Base-by-base conservation (phyloP, 805 yeast species). In the Huiozyma sinensis region DNA sequence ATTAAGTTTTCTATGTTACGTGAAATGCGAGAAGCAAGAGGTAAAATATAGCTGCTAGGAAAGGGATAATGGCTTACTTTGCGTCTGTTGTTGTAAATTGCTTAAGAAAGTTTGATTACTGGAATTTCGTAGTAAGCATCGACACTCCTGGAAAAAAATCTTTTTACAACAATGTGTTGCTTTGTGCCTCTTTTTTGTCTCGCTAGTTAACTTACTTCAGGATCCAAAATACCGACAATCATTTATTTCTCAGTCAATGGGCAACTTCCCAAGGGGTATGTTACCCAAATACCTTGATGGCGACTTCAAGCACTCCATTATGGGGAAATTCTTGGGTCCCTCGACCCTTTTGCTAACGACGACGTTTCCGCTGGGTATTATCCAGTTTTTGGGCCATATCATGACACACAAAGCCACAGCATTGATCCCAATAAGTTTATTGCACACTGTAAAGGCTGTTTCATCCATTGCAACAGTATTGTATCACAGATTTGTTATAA, bases 331-430 rank as follows among this genome's bases (percentile, higher is more conserved):
- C 50, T 51, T 81, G 11, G 65, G 64, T 24, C 92, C 94, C 24
- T 68, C 77, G 2, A 51, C 60, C 40, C 56, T 70, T 41, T 68
- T 81, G 32, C 52, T 83, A 11, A 56, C 67, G 41, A 81, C 87
- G 10, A 86, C 95, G 0, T 75, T 86, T 24, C 97, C 97, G 13
- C 87, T 90, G 95, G 97, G 97, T 6, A 68, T 80, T 48, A 90
- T 90, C 66, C 97, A 90, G 67, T 84, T 90, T 52, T 69, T 81
- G 17, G 98, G 97, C 17, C 97, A 90, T 63, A 78, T 89, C 49
- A 77, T 94, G 10, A 77, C 94, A 6, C 96, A 89, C 60, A 83
- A 84, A 58, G 90, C 97, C n/a, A 88, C 96, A 2, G 75, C 89
- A 2, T 63, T 84, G 48, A 85, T 92, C 42, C 96, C 96, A 0